These are phyloP conservation scores for Yamadazyma epiphylla DNA, from an alignment of 1,139 yeast genomes.

Conservation along the genomic window DNA sequence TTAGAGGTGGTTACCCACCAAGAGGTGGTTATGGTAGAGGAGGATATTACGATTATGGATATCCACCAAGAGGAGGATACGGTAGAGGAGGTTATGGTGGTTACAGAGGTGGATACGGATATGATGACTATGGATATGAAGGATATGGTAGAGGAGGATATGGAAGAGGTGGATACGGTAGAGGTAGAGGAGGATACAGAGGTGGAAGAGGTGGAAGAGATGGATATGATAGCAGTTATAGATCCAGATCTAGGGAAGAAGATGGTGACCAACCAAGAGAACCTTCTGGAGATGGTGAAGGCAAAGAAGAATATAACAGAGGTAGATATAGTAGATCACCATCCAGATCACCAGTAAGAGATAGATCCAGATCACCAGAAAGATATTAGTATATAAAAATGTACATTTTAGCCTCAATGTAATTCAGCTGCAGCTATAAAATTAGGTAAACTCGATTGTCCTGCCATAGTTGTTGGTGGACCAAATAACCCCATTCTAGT, in stretches of 20 bases:
- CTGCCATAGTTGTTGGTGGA: constrained; percentile 1
- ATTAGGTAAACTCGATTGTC: no score
- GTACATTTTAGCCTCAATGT: no score
- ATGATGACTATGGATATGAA: constrained; percentile 5
- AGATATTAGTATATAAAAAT: constrained; percentile 17
- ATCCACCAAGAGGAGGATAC: constrained; percentile 8
- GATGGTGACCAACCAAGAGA: constrained; percentile 12
- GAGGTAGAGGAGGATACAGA: constrained; percentile 12
- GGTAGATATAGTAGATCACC: constrained; percentile 34
- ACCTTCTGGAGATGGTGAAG: constrained; percentile 8
- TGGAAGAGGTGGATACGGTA: constrained; percentile 16
- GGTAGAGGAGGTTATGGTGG: constrained; percentile 17
- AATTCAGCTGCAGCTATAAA: no score
- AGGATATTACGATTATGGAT: constrained; percentile 13
- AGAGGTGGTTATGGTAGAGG: constrained; percentile 17
- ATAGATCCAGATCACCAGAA: constrained; percentile 42
- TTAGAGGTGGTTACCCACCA: constrained; percentile 1
- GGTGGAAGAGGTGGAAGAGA: constrained; percentile 20
- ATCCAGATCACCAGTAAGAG: constrained; percentile 38
- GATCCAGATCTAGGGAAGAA: constrained; percentile 13
- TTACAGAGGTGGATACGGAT: constrained; percentile 14
- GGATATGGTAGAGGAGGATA: constrained; percentile 9
- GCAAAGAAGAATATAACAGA: constrained; percentile 6
- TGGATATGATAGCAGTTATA: constrained; percentile 19
- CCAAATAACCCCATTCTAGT: constrained; percentile 9